phyloP scores from a whole-genome alignment of 768 basidiomycete genomes.

The Termitomyces sp. region DNA sequence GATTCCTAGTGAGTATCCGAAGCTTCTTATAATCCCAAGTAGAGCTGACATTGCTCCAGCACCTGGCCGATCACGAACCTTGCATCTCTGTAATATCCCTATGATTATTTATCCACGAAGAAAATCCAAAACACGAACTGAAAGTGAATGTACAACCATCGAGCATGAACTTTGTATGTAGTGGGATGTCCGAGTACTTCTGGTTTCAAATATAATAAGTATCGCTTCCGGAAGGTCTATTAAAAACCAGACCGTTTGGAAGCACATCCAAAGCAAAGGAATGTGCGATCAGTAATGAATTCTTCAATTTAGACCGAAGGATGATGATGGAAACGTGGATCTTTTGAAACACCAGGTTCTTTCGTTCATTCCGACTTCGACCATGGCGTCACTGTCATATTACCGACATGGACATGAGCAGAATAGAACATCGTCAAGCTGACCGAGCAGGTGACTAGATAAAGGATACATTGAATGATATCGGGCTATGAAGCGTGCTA shows the following conservation, averaged over 20 bases:
- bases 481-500: slow-evolving; percentile 9
- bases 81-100: slow-evolving; percentile 39
- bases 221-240: background rate
- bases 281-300: too few species aligned
- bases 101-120: background rate
- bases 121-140: background rate
- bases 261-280: background rate
- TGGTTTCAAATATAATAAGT: background rate
- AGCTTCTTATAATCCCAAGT: background rate
- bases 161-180: slow-evolving; percentile 7
- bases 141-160: slow-evolving; percentile 11
- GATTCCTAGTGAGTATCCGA: slow-evolving; percentile 64
- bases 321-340: too few species aligned
- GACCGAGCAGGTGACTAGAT: background rate
- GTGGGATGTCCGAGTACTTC: background rate
- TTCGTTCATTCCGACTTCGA: too few species aligned
- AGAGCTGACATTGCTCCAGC: slow-evolving; percentile 28
- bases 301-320: too few species aligned
- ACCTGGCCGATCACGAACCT: slow-evolving; percentile 71
- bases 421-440: background rate
- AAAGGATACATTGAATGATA: background rate
- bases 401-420: background rate
- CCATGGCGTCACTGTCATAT: background rate
- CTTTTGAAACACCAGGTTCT: too few species aligned
- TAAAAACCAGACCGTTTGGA: background rate